phyloP scores from a whole-genome alignment of 805 yeast genomes.

The Lipomyces starkeyi region DNA sequence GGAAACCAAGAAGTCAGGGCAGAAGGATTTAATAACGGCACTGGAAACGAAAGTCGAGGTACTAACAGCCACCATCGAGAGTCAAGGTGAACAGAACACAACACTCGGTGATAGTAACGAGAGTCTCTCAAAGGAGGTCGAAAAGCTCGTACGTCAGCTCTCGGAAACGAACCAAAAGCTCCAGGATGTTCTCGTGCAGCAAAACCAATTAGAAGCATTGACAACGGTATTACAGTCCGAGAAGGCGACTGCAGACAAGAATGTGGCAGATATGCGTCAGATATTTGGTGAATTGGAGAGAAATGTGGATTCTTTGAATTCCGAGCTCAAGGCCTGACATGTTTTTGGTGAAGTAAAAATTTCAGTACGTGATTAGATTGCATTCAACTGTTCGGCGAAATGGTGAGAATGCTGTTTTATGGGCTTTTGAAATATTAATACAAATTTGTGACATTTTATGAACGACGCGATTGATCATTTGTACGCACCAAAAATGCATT shows the following conservation, averaged over 20 bases:
- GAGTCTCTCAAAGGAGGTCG: neutral
- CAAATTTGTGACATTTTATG: neutral
- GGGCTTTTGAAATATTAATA: neutral
- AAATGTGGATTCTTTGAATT: conserved; percentile 9
- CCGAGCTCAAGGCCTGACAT: neutral
- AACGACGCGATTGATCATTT: too few species aligned
- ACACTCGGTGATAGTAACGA: neutral
- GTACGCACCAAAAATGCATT: neutral
- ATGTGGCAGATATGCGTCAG: neutral
- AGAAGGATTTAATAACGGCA: neutral
- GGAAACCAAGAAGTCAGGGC: neutral
- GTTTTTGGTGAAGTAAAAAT: neutral
- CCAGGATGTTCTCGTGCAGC: neutral
- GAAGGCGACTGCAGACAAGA: neutral
- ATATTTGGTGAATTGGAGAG: conserved; percentile 7
- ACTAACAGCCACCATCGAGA: neutral
- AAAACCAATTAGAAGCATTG: neutral
- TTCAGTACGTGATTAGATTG: neutral
- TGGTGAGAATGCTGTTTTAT: neutral
- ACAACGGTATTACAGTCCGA: neutral
- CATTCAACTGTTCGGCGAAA: neutral
- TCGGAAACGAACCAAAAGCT: neutral
- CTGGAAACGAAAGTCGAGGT: neutral
- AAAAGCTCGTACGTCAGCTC: neutral
- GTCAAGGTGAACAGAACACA: neutral